Percentiles rank a stretch among this genome's conserved stretches.
These are phyloP conservation scores for Pilatotrama ljubarskyi DNA, from an alignment of 768 basidiomycete genomes.

Conservation along the genomic window DNA sequence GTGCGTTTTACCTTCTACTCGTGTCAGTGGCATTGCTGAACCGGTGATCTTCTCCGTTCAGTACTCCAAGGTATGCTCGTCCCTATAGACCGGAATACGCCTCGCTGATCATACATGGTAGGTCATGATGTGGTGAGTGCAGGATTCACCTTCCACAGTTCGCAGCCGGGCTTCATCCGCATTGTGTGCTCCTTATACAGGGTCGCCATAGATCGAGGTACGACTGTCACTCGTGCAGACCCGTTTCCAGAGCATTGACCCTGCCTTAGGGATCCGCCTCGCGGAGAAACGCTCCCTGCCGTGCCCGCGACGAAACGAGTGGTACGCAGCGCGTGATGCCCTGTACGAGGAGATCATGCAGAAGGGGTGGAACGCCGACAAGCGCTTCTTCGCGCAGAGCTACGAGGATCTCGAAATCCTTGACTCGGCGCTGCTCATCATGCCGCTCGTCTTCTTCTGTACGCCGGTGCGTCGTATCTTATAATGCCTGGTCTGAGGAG, in stretches of 20 bases:
- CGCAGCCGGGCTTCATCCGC: not conserved
- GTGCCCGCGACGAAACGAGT: conserved; percentile 67
- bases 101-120: conserved; percentile 30
- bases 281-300: conserved; percentile 95
- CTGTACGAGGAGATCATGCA: conserved; percentile 94
- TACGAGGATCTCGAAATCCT: conserved; percentile 84
- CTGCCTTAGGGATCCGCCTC: conserved; percentile 66
- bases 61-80: conserved; percentile 72
- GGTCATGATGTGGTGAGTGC: conserved; percentile 85
- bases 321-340: conserved; percentile 75
- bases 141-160: not conserved
- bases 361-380: conserved; percentile 78
- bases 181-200: conserved; percentile 38
- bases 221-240: not conserved
- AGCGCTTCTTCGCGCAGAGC: conserved; percentile 78
- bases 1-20: conserved; percentile 41
- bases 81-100: not conserved
- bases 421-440: conserved; percentile 87
- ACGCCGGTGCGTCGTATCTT: conserved; percentile 54
- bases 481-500: not conserved
- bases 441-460: conserved; percentile 93
- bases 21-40: not conserved
- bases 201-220: conserved; percentile 94
- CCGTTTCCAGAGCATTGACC: not conserved
- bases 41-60: conserved; percentile 24